phyloP scores from a whole-genome alignment of 2,329 filamentous ascomycete species.

The Botrytis deweyae region DNA sequence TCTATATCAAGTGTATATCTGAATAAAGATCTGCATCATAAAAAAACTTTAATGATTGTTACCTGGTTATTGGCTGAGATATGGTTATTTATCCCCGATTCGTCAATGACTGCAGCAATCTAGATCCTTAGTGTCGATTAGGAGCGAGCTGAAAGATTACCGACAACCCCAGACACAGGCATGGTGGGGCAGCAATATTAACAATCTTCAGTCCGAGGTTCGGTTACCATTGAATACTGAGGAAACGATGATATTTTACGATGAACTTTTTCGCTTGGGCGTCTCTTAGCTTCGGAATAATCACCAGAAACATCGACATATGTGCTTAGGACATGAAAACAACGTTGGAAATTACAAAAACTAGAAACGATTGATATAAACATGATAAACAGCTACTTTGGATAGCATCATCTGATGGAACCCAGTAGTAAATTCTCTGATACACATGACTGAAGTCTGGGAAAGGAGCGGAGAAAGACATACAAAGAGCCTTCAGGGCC shows the following conservation, averaged over 20 bases:
- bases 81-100: not conserved
- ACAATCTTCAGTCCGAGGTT: not conserved
- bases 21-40: not conserved
- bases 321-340: not conserved
- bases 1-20: not conserved
- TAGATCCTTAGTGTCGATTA: not conserved
- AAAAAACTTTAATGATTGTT: not conserved
- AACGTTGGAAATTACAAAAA: too few species aligned
- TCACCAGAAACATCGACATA: not conserved
- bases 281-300: not conserved
- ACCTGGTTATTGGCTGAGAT: not conserved
- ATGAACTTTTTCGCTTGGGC: not conserved
- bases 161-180: not conserved
- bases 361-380: not conserved
- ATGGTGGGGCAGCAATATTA: too few species aligned
- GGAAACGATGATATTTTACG: not conserved
- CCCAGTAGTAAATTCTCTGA: not conserved
- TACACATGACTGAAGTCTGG: not conserved
- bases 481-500: not conserved
- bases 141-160: not conserved
- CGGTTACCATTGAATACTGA: not conserved
- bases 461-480: not conserved
- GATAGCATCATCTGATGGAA: not conserved
- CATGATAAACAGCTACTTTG: not conserved
- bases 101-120: not conserved